Evolutionary conservation across 257 asterid species (phyloP).

Genomic region (Fraxinus cuspidata): DNA sequence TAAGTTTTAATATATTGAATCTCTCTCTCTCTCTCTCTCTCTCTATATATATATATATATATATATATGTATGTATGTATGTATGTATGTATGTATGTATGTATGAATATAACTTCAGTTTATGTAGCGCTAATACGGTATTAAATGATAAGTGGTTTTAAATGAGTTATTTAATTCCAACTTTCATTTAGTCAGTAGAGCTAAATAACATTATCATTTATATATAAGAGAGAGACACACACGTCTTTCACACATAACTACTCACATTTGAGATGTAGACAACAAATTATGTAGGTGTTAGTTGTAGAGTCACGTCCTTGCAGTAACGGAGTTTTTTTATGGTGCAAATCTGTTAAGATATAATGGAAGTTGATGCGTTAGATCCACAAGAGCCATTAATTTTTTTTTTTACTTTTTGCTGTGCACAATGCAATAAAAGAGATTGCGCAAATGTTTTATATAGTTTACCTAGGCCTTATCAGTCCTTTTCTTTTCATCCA

Average conservation of each 20-base stretch:
- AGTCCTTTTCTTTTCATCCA: background rate
- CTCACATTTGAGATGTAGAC: background rate
- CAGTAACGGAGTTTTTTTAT: slow-evolving; percentile 5
- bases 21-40: slow-evolving; percentile 20
- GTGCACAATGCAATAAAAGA: background rate
- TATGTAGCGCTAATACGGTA: too few species aligned
- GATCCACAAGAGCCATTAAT: background rate
- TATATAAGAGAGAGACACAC: too few species aligned
- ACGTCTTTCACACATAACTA: background rate
- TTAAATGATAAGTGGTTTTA: too few species aligned
- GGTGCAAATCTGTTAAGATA: background rate
- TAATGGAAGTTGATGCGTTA: background rate
- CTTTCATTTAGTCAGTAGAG: too few species aligned
- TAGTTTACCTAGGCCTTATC: slow-evolving; percentile 8
- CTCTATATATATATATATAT: too few species aligned
- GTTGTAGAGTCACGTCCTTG: slow-evolving; percentile 46
- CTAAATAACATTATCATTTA: too few species aligned
- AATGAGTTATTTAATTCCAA: too few species aligned
- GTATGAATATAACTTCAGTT: too few species aligned
- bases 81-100: background rate
- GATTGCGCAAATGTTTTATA: slow-evolving; percentile 13
- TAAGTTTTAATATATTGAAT: slow-evolving; percentile 20
- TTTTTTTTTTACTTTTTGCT: background rate
- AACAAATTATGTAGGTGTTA: slow-evolving; percentile 29
- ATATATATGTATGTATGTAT: background rate